Percentiles rank a stretch among this genome's conserved stretches.
These are phyloP conservation scores for Lasiodiplodia gonubiensis DNA, from an alignment of 2,329 filamentous ascomycete genomes.

Conservation along the genomic window DNA sequence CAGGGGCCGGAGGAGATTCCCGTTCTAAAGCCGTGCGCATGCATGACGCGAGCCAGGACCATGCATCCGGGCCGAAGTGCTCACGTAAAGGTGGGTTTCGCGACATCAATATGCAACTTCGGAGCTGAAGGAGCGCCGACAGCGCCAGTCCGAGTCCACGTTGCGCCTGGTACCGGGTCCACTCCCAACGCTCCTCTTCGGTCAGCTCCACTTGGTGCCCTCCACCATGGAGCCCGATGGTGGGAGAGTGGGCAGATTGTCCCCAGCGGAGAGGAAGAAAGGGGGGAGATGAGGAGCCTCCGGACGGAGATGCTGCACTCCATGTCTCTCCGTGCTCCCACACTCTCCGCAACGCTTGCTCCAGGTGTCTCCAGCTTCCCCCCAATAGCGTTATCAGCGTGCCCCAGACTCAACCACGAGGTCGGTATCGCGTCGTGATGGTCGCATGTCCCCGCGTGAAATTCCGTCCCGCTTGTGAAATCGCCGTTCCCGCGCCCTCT, in stretches of 20 bases:
- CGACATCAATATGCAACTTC: constrained; percentile 25
- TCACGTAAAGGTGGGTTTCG: constrained; percentile 23
- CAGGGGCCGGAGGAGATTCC: constrained; percentile 16
- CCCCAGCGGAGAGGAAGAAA: constrained; percentile 24
- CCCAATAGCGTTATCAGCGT: constrained; percentile 22
- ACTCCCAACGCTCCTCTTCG: constrained; percentile 14
- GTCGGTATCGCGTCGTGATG: neutral
- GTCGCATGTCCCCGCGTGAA: constrained; percentile 11
- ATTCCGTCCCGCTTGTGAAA: constrained; percentile 1
- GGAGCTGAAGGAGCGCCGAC: constrained; percentile 11
- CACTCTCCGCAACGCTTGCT: constrained; percentile 22
- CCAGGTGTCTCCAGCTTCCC: constrained; percentile 23
- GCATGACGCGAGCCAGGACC: constrained; percentile 21
- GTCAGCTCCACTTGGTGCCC: constrained; percentile 9
- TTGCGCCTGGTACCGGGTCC: constrained; percentile 8
- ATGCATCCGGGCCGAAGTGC: constrained; percentile 12
- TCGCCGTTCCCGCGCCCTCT: constrained; percentile 2
- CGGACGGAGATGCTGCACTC: constrained; percentile 22
- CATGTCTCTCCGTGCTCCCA: constrained; percentile 23
- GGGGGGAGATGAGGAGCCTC: constrained; percentile 25
- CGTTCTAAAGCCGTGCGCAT: constrained; percentile 19
- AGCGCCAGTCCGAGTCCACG: constrained; percentile 14
- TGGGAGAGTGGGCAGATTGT: constrained; percentile 12
- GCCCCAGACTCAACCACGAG: constrained; percentile 14
- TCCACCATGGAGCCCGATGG: constrained; percentile 17